Percentiles rank a stretch among this genome's conserved stretches.
Conservation (phyloP, 768 basidiomycete species). For the Calvatia gigantea region DNA sequence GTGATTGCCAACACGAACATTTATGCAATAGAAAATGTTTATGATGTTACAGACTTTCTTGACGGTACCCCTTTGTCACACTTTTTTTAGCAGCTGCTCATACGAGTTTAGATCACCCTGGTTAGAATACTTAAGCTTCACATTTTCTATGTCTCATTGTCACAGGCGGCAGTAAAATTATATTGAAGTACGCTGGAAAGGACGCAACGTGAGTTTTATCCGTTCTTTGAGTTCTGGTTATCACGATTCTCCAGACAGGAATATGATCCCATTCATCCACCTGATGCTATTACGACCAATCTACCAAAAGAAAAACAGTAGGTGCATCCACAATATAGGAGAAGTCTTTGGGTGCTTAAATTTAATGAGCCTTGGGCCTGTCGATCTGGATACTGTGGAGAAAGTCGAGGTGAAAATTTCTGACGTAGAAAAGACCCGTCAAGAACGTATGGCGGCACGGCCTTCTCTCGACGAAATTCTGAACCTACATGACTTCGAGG, state of each 20-base stretch:
- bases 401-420: slow-evolving; percentile 62
- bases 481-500: slow-evolving; percentile 95
- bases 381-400: slow-evolving; percentile 67
- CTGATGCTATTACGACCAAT: slow-evolving; percentile 71
- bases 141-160: slow-evolving; percentile 4
- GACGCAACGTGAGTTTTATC: slow-evolving; percentile 69
- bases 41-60: slow-evolving; percentile 78
- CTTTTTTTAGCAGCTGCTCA: neutral
- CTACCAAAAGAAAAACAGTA: slow-evolving; percentile 85
- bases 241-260: slow-evolving; percentile 46
- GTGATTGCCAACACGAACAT: neutral
- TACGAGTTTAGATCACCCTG: slow-evolving; percentile 58
- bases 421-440: slow-evolving; percentile 67
- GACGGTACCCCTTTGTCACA: slow-evolving; percentile 42
- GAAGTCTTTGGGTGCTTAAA: too few relatives aligned
- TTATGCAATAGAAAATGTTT: slow-evolving; percentile 52
- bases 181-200: slow-evolving; percentile 85
- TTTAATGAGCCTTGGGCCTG: slow-evolving; percentile 54
- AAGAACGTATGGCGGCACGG: slow-evolving; percentile 54
- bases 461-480: slow-evolving; percentile 78
- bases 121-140: slow-evolving; percentile 24
- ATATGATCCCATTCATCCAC: slow-evolving; percentile 90
- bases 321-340: slow-evolving; percentile 18
- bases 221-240: neutral
- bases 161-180: slow-evolving; percentile 76